These are phyloP conservation scores for Suillus paluster DNA, from an alignment of 768 basidiomycete species.

Conservation along the genomic window DNA sequence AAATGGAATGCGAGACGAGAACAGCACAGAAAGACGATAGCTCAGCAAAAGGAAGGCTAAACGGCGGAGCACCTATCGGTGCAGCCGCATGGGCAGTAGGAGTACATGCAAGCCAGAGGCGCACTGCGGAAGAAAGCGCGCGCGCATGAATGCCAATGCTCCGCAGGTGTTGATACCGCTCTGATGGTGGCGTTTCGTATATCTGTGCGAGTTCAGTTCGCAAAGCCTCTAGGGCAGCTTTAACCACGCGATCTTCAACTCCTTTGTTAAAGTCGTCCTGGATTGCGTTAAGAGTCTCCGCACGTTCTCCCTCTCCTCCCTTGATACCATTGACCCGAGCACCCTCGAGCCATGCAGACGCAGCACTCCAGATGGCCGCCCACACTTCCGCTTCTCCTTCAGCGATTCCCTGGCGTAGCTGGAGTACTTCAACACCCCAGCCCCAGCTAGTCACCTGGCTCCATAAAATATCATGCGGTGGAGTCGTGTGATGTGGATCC, in stretches of 20 bases:
- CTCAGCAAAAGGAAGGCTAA: slow-evolving; percentile 59
- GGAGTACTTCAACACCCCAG: slow-evolving; percentile 67
- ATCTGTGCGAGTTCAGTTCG: slow-evolving; percentile 28
- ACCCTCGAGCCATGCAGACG: slow-evolving; percentile 78
- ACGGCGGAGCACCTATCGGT: slow-evolving; percentile 55
- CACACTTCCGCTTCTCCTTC: slow-evolving; percentile 35
- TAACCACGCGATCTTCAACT: slow-evolving; percentile 42
- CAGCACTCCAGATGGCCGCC: slow-evolving; percentile 41
- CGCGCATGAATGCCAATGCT: slow-evolving; percentile 40
- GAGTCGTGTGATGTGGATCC: slow-evolving; percentile 90
- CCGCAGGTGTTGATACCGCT: slow-evolving; percentile 15
- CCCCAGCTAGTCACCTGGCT: slow-evolving; percentile 81
- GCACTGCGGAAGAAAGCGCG: slow-evolving; percentile 51
- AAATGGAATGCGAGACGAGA: slow-evolving; percentile 55
- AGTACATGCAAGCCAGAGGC: slow-evolving; percentile 68
- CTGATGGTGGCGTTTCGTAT: background rate
- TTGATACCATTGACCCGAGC: slow-evolving; percentile 69
- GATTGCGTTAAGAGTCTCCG: slow-evolving; percentile 38
- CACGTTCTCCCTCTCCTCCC: slow-evolving; percentile 68
- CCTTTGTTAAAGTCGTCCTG: slow-evolving; percentile 45
- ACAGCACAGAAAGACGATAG: slow-evolving; percentile 57
- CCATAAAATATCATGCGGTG: slow-evolving; percentile 89
- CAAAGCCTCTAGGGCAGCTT: slow-evolving; percentile 39
- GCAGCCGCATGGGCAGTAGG: slow-evolving; percentile 45
- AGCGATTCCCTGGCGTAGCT: slow-evolving; percentile 40